Evolutionary conservation across 2,329 filamentous ascomycete species (phyloP), one percentile per base, ranked within the genome.

Genomic region (Tetracladium maxilliforme): DNA sequence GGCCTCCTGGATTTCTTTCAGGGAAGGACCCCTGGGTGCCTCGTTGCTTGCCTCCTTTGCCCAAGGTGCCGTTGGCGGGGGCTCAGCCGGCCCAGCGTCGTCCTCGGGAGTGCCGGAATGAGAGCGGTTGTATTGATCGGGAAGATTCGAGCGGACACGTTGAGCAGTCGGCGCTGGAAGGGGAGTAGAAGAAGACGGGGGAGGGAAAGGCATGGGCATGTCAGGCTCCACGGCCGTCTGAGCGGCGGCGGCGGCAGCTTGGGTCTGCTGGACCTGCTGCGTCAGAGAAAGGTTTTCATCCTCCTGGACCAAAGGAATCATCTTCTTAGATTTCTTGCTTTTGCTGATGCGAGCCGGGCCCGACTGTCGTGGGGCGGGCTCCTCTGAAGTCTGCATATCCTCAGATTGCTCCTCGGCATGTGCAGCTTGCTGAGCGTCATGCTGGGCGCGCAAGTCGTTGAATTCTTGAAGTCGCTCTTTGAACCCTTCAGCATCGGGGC

Each of bases 1-100:
- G 5, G 82, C 77, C 49, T 93, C 87, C 48, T 98, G 90, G 14
- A 98, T 98, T 45, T 98, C 86, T 54, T 84, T 92, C 33, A 98
- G 58, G 31, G 86, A 94, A 3, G 87, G 90, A 0, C 84, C 86
- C 49, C 81, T 92, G 20, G 81, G 71, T 14, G 65, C 55, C 31
- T 71, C 64, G 5, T 61, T 54, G 24, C 79, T 76, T 4, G 68
- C 66, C 35, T 95, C 84, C 48, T 90, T 90, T 5, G 90, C 90
- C 90, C 90, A 98, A 0, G 90, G 90, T 1, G 90, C 90, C 36
- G 94, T 57, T 0, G 87, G 82, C 4, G 84, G 70, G 3, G 67
- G 61, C 40, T 46, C 26, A 46, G 43, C 21, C 47, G 52, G n/a
- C n/a, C n/a, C n/a, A n/a, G n/a, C n/a, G 5, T 47, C 45, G 10